These are phyloP conservation scores for Abrus pulchellus DNA, from an alignment of 306 rosid genomes.

Conservation along the genomic window DNA sequence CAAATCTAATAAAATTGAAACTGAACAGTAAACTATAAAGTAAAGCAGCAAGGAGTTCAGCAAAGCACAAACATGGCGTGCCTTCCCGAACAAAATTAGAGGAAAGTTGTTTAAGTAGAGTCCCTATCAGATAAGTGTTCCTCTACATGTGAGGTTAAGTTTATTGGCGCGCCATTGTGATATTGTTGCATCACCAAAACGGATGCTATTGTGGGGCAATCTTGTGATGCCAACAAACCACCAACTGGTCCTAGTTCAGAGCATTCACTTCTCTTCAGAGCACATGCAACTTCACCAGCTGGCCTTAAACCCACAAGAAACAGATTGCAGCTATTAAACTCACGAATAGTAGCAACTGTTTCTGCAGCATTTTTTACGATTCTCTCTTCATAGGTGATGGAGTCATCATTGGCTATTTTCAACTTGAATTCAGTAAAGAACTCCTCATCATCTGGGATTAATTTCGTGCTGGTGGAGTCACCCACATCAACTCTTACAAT, in stretches of 20 bases:
- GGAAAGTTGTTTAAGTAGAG: slow-evolving; percentile 4
- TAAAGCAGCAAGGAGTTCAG: background rate
- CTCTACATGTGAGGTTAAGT: slow-evolving; percentile 34
- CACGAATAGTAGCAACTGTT: slow-evolving; percentile 50
- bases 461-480: slow-evolving; percentile 33
- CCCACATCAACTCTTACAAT: slow-evolving; percentile 52
- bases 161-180: slow-evolving; percentile 31
- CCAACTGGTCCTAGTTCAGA: slow-evolving; percentile 57
- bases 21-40: background rate
- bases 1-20: background rate
- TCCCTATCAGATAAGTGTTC: background rate
- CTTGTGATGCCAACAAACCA: slow-evolving; percentile 68
- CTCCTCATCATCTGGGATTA: slow-evolving; percentile 57
- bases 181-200: slow-evolving; percentile 62
- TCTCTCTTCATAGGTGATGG: slow-evolving; percentile 63
- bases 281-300: slow-evolving; percentile 40
- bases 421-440: slow-evolving; percentile 58
- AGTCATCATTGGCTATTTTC: slow-evolving; percentile 50
- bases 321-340: slow-evolving; percentile 59
- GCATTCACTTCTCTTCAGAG: slow-evolving; percentile 45
- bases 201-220: slow-evolving; percentile 63
- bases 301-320: slow-evolving; percentile 68
- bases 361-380: slow-evolving; percentile 51
- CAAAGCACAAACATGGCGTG: background rate
- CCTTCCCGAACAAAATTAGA: background rate